Evolutionary conservation across 106 monocot species (phyloP).

Genomic region (Allium cepa): DNA sequence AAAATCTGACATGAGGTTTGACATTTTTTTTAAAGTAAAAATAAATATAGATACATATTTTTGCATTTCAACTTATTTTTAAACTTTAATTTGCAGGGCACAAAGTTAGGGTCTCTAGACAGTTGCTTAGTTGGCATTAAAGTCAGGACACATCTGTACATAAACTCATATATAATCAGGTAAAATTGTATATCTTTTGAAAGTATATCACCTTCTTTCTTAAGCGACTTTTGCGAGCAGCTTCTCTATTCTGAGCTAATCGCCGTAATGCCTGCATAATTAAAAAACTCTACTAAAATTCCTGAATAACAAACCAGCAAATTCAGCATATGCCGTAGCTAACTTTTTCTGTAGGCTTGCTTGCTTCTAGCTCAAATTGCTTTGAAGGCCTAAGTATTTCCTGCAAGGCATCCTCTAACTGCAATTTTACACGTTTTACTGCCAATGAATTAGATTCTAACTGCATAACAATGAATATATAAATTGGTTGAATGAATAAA

Average conservation of each 20-base stretch:
- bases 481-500: background rate
- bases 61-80: no score
- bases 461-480: background rate
- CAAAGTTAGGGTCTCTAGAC: no score
- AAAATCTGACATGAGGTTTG: no score
- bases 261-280: conserved; percentile 18
- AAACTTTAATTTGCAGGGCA: no score
- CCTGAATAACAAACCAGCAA: no score
- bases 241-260: conserved; percentile 61
- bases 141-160: no score
- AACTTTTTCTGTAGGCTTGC: conserved; percentile 42
- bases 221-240: conserved; percentile 63
- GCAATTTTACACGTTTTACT: background rate
- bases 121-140: no score
- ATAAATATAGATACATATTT: no score
- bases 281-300: background rate
- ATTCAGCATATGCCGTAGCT: background rate
- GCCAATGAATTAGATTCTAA: background rate
- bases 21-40: no score
- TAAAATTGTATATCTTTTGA: background rate
- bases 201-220: conserved; percentile 42
- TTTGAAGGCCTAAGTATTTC: conserved; percentile 20
- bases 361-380: conserved; percentile 36
- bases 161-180: no score
- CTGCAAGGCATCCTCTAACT: conserved; percentile 29